Evolutionary conservation across 192 early-diverging fungal species (phyloP).

Genomic region (Spizellomyces punctatus): DNA sequence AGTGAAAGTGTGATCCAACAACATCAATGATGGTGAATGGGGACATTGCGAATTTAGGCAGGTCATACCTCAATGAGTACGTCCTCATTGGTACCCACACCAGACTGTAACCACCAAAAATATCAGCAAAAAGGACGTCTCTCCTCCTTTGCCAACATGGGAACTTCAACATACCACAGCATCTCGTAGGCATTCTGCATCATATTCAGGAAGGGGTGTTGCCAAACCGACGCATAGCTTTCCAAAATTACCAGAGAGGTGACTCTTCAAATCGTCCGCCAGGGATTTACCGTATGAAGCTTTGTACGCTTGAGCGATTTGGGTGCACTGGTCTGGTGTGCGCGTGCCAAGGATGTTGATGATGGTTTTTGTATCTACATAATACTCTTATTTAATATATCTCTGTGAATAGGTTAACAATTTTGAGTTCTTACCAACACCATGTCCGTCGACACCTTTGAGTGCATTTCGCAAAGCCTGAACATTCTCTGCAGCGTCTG

Average conservation of each 20-base stretch:
- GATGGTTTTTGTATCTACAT: constrained; percentile 4
- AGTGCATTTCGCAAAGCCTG: background rate
- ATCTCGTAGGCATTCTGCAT: constrained; percentile 7
- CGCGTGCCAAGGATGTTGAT: constrained; percentile 9
- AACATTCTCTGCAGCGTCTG: constrained; percentile 2
- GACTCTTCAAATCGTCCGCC: background rate
- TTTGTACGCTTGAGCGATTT: constrained; percentile 15
- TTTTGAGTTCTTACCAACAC: background rate
- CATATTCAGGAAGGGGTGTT: constrained; percentile 15
- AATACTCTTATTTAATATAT: too few species aligned
- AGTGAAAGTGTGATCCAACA: background rate
- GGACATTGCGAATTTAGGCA: background rate
- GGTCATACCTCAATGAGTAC: constrained; percentile 18
- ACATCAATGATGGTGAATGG: background rate
- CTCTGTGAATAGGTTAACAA: background rate
- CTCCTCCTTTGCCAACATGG: background rate
- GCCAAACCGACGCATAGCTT: constrained; percentile 16
- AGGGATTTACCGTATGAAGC: constrained; percentile 6
- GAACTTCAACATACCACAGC: constrained; percentile 6
- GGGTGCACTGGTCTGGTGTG: constrained; percentile 11
- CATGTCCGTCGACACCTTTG: background rate
- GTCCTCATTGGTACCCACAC: constrained; percentile 21
- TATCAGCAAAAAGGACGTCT: background rate
- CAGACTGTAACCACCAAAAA: background rate
- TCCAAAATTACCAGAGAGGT: constrained; percentile 14